These are phyloP conservation scores for Gossypioides kirkii DNA, from an alignment of 345 rosid genomes.

Conservation along the genomic window DNA sequence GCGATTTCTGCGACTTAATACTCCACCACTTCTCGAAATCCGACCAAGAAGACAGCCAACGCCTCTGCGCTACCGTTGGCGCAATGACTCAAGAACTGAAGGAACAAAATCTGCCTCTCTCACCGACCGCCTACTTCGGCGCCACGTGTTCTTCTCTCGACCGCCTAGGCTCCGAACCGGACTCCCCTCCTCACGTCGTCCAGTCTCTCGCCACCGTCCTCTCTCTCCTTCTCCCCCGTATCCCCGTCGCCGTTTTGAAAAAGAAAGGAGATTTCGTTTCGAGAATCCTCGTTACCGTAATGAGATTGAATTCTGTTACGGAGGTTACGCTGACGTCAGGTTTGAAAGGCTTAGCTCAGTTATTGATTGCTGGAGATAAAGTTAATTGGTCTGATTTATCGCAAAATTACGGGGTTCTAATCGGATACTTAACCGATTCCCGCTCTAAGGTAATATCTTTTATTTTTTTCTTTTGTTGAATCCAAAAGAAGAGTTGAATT, in stretches of 20 bases:
- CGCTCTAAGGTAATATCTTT: slow-evolving; percentile 46
- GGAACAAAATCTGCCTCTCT: slow-evolving; percentile 53
- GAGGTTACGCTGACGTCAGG: slow-evolving; percentile 44
- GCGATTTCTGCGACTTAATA: slow-evolving; percentile 55
- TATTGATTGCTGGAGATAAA: slow-evolving; percentile 43
- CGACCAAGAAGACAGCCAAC: slow-evolving; percentile 49
- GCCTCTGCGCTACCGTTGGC: slow-evolving; percentile 62
- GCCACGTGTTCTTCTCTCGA: slow-evolving; percentile 58
- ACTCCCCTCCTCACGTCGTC: slow-evolving; percentile 37
- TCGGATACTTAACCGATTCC: slow-evolving; percentile 47
- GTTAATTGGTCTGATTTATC: slow-evolving; percentile 44
- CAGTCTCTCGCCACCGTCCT: slow-evolving; percentile 55
- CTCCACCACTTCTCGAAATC: slow-evolving; percentile 50
- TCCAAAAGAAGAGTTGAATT: neutral
- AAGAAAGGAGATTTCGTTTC: slow-evolving; percentile 51
- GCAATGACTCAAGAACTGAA: slow-evolving; percentile 67
- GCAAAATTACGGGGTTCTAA: slow-evolving; percentile 37
- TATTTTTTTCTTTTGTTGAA: neutral
- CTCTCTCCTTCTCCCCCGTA: slow-evolving; percentile 51
- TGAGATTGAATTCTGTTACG: slow-evolving; percentile 39
- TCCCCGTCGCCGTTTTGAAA: slow-evolving; percentile 40
- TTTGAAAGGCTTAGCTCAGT: slow-evolving; percentile 55
- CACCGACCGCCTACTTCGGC: slow-evolving; percentile 70
- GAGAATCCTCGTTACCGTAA: slow-evolving; percentile 33
- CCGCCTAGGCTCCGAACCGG: slow-evolving; percentile 36